Evolutionary conservation across 2,329 filamentous ascomycete genomes (phyloP).

Genomic region (Epichloe scottii): DNA sequence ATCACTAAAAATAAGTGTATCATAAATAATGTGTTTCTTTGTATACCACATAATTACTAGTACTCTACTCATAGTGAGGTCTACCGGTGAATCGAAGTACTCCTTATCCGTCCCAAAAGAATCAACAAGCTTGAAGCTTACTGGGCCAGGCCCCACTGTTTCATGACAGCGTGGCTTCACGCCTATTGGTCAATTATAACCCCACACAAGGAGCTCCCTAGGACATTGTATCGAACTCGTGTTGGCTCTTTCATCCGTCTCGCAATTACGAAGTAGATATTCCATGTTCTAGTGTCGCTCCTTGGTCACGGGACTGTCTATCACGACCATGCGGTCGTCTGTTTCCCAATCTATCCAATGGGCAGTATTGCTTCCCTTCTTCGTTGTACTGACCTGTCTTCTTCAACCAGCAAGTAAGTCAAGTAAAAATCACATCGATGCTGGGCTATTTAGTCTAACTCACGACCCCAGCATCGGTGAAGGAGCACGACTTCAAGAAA

Average conservation of each 20-base stretch:
- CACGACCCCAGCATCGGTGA: slow-evolving; percentile 55
- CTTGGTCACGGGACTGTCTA: slow-evolving; percentile 8
- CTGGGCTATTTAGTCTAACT: neutral
- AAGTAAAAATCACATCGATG: neutral
- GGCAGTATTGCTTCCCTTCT: slow-evolving; percentile 49
- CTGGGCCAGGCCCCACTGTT: slow-evolving; percentile 4
- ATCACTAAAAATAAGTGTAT: too few species aligned
- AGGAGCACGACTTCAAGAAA: slow-evolving; percentile 95
- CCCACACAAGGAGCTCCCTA: neutral
- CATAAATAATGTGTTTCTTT: neutral
- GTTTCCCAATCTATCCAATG: slow-evolving; percentile 45
- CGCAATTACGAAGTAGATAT: neutral
- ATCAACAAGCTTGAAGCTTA: slow-evolving; percentile 5
- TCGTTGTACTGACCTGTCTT: slow-evolving; percentile 46
- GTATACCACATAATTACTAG: too few species aligned
- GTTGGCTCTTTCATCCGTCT: neutral
- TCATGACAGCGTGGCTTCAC: neutral
- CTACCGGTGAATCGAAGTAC: neutral
- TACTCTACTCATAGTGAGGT: neutral
- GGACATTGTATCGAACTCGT: neutral
- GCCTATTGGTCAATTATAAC: slow-evolving; percentile 2
- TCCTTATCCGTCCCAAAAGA: neutral
- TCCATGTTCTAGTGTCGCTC: neutral
- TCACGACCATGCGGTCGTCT: slow-evolving; percentile 35
- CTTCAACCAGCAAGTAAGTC: slow-evolving; percentile 51